Evolutionary conservation across 1,139 yeast genomes (phyloP).

Genomic region (Pichia sp.): DNA sequence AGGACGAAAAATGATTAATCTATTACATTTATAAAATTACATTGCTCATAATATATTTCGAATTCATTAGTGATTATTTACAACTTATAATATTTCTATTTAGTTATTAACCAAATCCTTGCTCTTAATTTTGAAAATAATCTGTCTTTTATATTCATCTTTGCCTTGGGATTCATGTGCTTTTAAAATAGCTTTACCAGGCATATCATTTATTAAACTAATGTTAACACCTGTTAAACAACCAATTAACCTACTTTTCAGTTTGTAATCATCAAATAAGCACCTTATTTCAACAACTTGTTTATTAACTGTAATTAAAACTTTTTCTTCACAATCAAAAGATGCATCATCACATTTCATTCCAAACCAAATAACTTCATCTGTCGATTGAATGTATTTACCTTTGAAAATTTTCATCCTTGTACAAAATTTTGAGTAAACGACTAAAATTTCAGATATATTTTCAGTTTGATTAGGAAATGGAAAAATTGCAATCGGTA

Average conservation of each 20-base stretch:
- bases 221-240: constrained; percentile 23
- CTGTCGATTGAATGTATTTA: constrained; percentile 21
- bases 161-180: constrained; percentile 8
- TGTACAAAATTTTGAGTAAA: constrained; percentile 25
- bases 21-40: neutral
- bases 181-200: constrained; percentile 26
- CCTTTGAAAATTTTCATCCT: constrained; percentile 22
- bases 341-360: constrained; percentile 22
- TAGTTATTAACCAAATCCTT: neutral
- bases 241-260: constrained; percentile 19
- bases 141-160: constrained; percentile 10
- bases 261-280: constrained; percentile 18
- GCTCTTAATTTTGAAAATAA: constrained; percentile 11
- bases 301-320: constrained; percentile 20
- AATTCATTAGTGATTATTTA: too few species aligned
- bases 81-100: too few species aligned
- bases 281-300: constrained; percentile 25
- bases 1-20: constrained; percentile 6
- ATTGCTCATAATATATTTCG: neutral
- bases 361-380: constrained; percentile 24
- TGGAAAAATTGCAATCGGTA: constrained; percentile 25
- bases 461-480: constrained; percentile 14
- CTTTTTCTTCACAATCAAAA: constrained; percentile 23
- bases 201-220: constrained; percentile 20
- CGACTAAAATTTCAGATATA: constrained; percentile 23